Percentiles rank a stretch among this genome's conserved stretches.
phyloP scores from a whole-genome alignment of 495 filamentous ascomycete genomes.

The Neurospora sp. region DNA sequence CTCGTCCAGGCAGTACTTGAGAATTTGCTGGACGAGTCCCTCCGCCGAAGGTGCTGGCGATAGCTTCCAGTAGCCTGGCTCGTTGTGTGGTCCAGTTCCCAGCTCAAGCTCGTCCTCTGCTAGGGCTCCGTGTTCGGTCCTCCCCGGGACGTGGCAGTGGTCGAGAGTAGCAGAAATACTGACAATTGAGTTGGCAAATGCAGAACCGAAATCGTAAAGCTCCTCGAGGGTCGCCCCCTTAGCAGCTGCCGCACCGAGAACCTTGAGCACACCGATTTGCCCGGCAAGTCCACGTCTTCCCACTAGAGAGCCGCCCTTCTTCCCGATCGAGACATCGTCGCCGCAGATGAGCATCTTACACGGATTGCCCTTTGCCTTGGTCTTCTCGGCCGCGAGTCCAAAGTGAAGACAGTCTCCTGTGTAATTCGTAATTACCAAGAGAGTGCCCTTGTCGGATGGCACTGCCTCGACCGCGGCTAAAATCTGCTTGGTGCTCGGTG shows the following conservation, averaged over 20 bases:
- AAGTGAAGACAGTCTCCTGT: slow-evolving; percentile 59
- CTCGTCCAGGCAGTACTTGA: slow-evolving; percentile 45
- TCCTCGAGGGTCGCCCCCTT: slow-evolving; percentile 42
- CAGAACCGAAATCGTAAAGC: slow-evolving; percentile 45
- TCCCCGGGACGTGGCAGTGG: slow-evolving; percentile 54
- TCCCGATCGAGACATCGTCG: slow-evolving; percentile 53
- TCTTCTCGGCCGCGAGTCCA: slow-evolving; percentile 52
- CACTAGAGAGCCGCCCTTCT: slow-evolving; percentile 41
- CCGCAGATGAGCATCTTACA: slow-evolving; percentile 49
- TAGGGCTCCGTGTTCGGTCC: slow-evolving; percentile 43
- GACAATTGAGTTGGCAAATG: slow-evolving; percentile 44
- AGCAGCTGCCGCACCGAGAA: slow-evolving; percentile 30
- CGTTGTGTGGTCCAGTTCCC: slow-evolving; percentile 55
- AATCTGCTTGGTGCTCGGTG: slow-evolving; percentile 52
- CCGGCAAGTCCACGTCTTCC: slow-evolving; percentile 50
- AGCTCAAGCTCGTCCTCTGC: slow-evolving; percentile 41
- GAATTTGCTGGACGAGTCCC: slow-evolving; percentile 43
- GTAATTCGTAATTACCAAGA: slow-evolving; percentile 58
- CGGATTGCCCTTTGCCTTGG: slow-evolving; percentile 42
- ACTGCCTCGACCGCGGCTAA: slow-evolving; percentile 46
- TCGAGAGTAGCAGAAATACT: slow-evolving; percentile 52
- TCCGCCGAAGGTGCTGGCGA: slow-evolving; percentile 43
- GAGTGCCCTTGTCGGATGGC: slow-evolving; percentile 46
- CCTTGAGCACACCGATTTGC: slow-evolving; percentile 35
- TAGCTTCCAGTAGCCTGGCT: slow-evolving; percentile 48